A percentile compares a stretch with the other conserved stretches of the same genome.
Conservation (phyloP, 2,329 filamentous ascomycete species). For the Aspergillus intermedius region DNA sequence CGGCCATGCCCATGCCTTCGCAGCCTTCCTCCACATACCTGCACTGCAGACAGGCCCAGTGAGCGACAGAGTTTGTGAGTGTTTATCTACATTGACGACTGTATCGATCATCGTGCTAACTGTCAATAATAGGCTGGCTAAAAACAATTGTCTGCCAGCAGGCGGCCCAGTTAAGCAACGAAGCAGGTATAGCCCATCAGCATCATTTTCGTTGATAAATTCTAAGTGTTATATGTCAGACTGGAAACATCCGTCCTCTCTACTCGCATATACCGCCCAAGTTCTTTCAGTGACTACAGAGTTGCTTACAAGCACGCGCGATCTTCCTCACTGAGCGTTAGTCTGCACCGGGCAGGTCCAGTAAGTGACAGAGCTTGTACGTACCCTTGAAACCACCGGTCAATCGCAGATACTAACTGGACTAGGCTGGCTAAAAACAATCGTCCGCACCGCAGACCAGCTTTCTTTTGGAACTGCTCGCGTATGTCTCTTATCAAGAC, state of each 20-base stretch:
- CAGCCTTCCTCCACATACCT: too few species aligned
- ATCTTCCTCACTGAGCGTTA: neutral
- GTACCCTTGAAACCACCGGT: neutral
- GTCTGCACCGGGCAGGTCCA: conserved; percentile 1
- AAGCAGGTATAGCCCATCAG: neutral
- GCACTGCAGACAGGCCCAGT: neutral
- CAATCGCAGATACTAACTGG: neutral
- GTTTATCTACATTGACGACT: neutral
- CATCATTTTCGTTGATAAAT: neutral
- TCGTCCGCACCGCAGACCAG: neutral
- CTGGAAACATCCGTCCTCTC: neutral
- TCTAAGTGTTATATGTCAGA: neutral
- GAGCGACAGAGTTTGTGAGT: neutral
- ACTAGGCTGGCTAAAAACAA: neutral
- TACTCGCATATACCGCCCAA: too few species aligned
- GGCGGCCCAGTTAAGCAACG: neutral
- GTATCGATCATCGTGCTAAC: neutral
- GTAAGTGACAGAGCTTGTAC: conserved; percentile 7
- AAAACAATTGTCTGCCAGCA: neutral
- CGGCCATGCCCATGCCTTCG: too few species aligned
- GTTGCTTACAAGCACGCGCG: neutral
- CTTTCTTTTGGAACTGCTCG: neutral
- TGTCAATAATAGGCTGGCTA: neutral
- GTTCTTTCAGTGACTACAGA: too few species aligned
- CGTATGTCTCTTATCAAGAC: neutral